Base-by-base conservation (phyloP, 1,139 yeast species). In the Kodamaea sp. region DNA sequence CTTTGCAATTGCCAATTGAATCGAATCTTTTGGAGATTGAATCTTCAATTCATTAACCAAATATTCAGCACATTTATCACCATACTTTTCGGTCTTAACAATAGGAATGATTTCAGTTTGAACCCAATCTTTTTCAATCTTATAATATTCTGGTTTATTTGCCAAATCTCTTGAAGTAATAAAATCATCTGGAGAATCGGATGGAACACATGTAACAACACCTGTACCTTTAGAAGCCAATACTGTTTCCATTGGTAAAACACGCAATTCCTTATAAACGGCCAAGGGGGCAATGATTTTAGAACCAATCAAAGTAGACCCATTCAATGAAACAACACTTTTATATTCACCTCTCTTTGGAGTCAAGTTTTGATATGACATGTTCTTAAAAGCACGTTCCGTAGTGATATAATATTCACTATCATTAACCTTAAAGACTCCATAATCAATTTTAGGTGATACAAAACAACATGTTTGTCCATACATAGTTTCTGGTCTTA, bases 401-500 rank as follows among this genome's bases (percentile, higher is more conserved):
- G 98, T 92, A 57, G 95, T 84, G 59, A 92, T 82, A 66, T 70
- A 89, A 69, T 82, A 87, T 50, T 78, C 78, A 38, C 67, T 68
- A 52, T 85, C 80, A 46, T 95, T 95, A 42, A 90, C 95, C 60
- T 88, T 87, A 60, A 86, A 94, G 38, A 92, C 65, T 59, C 98
- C 98, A 58, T 94, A 92, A 39, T 78, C 79, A 55, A 92, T 86
- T 70, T 87, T 89, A 57, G 97, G 97, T 35, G 96, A 87, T 26
- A 92, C 97, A 57, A 92, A 94, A 75, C 97, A 90, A 74, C 96
- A 87, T 3, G 96, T 85, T 73, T 94, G 98, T 49, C 97, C 98
- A 58, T 90, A 90, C 97, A 94, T 88, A 52, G 99, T 92, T 70
- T 92, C 99, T 29, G 99, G 97, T 71, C 99, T 84, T 55, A 94